These are phyloP conservation scores for Cucurbita moschata DNA, from an alignment of 306 rosid genomes.

Conservation along the genomic window DNA sequence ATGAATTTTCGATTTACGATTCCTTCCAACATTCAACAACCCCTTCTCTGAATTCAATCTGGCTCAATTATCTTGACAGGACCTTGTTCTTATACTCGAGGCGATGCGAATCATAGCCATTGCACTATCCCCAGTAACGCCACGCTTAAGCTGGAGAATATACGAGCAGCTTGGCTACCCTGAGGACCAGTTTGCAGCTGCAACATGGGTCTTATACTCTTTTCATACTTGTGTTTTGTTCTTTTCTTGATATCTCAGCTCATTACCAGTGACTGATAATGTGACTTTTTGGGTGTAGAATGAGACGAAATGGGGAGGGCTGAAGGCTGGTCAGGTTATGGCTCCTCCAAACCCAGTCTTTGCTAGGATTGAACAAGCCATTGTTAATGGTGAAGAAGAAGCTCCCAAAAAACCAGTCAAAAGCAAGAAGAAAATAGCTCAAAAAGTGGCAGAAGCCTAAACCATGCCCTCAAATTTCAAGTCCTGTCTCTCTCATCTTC, in stretches of 20 bases:
- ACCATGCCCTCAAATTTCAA: neutral
- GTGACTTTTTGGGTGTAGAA: conserved; percentile 28
- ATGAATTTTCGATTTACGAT: neutral
- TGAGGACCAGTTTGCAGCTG: conserved; percentile 52
- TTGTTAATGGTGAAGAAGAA: conserved; percentile 24
- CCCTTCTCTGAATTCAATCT: neutral
- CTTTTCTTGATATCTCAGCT: conserved; percentile 3
- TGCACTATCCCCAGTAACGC: conserved; percentile 63
- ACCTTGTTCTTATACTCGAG: conserved; percentile 84
- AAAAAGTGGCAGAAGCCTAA: conserved; percentile 49
- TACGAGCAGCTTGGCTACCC: conserved; percentile 78
- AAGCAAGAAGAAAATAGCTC: conserved; percentile 34
- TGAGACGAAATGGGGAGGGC: conserved; percentile 85
- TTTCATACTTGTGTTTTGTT: neutral
- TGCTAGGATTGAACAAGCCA: conserved; percentile 60
- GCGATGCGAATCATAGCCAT: conserved; percentile 69
- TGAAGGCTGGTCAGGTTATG: conserved; percentile 73
- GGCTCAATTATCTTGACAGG: conserved; percentile 37
- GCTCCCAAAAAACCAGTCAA: conserved; percentile 26
- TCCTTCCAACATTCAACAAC: neutral
- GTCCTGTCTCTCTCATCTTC: neutral
- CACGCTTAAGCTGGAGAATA: conserved; percentile 75
- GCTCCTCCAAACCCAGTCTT: conserved; percentile 70
- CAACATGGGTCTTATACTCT: conserved; percentile 63
- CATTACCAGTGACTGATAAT: conserved; percentile 12